These are phyloP conservation scores for Eucalyptus fibrosa DNA, from an alignment of 345 rosid species.

Conservation along the genomic window DNA sequence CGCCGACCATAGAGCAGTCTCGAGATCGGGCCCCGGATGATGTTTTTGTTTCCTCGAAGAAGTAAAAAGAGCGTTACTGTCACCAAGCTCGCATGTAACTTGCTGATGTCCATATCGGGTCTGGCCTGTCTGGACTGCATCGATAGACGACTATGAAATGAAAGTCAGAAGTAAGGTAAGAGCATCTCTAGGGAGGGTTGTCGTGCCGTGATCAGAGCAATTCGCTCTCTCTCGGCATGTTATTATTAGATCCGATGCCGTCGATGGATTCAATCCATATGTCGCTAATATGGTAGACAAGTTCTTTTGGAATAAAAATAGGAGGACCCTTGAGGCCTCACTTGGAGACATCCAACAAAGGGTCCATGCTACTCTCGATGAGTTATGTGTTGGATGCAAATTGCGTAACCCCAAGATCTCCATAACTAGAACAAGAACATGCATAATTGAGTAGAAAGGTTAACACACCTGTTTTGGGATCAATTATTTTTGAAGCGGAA, in stretches of 20 bases:
- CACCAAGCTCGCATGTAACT: not conserved
- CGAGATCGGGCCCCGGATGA: not conserved
- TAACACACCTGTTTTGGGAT: no score
- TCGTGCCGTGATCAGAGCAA: not conserved
- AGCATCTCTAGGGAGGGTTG: not conserved
- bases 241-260: not conserved
- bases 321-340: no score
- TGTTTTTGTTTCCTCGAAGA: not conserved
- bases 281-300: no score
- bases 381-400: no score
- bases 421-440: no score
- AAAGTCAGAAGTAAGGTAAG: not conserved
- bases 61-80: not conserved
- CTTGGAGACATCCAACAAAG: no score
- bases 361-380: no score
- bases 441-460: no score
- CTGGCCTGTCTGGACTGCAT: not conserved
- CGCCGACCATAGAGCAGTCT: not conserved
- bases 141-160: not conserved
- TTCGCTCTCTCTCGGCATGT: not conserved
- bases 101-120: not conserved
- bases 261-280: not conserved
- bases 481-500: no score
- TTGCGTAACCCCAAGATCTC: no score
- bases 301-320: no score